phyloP scores from a whole-genome alignment of 345 rosid genomes.

The Hypericum perforatum region DNA sequence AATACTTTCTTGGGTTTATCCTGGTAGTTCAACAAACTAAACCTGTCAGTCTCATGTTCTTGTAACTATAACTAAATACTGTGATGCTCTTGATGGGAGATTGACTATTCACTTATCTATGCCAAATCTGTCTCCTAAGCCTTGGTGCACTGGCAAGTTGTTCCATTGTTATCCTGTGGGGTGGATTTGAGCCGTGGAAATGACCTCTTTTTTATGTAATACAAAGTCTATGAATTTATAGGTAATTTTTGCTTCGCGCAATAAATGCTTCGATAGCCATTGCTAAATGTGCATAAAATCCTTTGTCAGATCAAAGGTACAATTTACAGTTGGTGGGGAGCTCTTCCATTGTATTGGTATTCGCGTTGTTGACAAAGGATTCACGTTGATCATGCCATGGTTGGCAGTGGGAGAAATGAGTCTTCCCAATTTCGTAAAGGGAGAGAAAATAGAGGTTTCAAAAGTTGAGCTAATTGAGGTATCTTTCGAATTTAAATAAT shows the following conservation, averaged over 20 bases:
- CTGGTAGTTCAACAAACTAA: no score
- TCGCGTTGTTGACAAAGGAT: constrained; percentile 53
- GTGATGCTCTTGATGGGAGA: no score
- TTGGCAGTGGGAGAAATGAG: constrained; percentile 64
- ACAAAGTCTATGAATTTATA: no score
- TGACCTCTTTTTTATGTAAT: no score
- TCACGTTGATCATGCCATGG: constrained; percentile 92
- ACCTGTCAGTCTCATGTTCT: no score
- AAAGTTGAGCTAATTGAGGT: constrained; percentile 80
- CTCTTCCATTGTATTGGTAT: constrained; percentile 69
- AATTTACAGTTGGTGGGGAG: constrained; percentile 72
- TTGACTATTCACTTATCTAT: no score
- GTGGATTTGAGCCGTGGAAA: no score
- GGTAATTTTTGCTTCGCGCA: background rate
- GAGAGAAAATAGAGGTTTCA: constrained; percentile 66
- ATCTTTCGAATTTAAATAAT: background rate
- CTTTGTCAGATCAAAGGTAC: constrained; percentile 61
- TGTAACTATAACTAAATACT: no score
- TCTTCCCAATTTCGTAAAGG: constrained; percentile 55
- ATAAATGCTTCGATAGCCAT: background rate
- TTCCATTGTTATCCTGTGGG: no score
- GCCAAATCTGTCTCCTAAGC: no score
- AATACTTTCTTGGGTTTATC: no score
- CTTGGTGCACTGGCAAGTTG: no score
- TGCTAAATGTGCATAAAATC: constrained; percentile 1